Base-by-base conservation (phyloP, 306 rosid species). In the Prunus mume region DNA sequence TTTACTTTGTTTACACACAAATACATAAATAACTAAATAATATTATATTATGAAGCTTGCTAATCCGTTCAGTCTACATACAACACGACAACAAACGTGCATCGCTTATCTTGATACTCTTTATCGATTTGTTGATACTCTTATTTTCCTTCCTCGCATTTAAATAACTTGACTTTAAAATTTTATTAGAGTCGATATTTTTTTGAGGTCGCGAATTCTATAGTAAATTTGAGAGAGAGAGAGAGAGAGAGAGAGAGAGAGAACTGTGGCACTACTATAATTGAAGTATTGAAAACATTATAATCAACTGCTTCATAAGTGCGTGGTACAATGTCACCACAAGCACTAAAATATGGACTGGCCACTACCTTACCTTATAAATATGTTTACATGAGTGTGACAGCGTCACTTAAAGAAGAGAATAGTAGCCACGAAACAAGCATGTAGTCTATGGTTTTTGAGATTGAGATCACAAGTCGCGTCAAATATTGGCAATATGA, bases 331-430 rank as follows among this genome's bases (percentile, higher is more conserved):
- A 12, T 64, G 49, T 10, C 22, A 12, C 72, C 20, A 57, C 20
- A 41, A 69, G 43, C 69, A 79, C 68, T 43, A 78, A 52, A 34
- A 55, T 43, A 24, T 71, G 50, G 54, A 47, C 19, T n/a, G 75
- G 71, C 52, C 76, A 70, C 75, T 47, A 13, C 15, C 12, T 47
- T 10, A 47, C 3, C 15, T 12, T 17, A 15, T 69, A 69, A 7
- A 38, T 70, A 18, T 17, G 11, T 71, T 2, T 71, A 0, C 5
- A 17, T 24, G 57, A 67, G 78, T 80, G 77, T 78, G 78, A 75
- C 65, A 66, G 69, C 80, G 77, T 74, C 88, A 82, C 65, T 66
- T 75, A 55, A 49, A 18, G 78, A 75, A 50, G 30, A 74, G 50
- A 80, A 84, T 60, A 85, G 77, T 73, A 30, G 30, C 47, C 13